Base-by-base conservation (phyloP, 371 early-diverging fungal genomes). In the Circinella umbellata region DNA sequence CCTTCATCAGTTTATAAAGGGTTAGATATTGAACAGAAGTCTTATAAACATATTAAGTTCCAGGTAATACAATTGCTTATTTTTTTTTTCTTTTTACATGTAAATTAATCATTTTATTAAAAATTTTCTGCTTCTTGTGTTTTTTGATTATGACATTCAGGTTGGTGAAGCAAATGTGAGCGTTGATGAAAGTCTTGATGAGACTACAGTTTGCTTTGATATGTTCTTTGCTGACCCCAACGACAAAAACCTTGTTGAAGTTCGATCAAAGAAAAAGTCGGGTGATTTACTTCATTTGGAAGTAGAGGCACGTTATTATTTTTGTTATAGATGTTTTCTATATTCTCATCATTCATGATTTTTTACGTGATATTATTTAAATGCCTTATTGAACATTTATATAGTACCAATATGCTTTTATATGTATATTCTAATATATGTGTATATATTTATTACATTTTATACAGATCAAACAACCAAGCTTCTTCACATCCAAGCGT, bases 161-260 rank as follows among this genome's bases (percentile, higher is more conserved):
- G 9, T 11, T 3, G 63, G 63, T 63, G 27, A 63, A 34, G 63
- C 17, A 27, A 20, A 39, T 20, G 47, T 63, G 6, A 11, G 6
- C 4, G 63, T 63, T 18, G 47, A 63, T 15, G 27, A 39, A 11
- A 10, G n/a, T n/a, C 18, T 63, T 3, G 17, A 63, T 10, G 63
- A 63, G 3, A 47, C 47, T 27, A 63, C 47, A 13, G 46, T 63
- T 47, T 46, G 63, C 14, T 47, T 46, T 34, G 63, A 63, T 11
- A 18, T 47, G 3, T 10, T 10, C 14, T 63, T 34, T 4, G 4
- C 9, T 13, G 14, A 46, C 36, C 47, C 42, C 1, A 46, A 46
- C 3, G 63, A 46, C 5, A 14, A 47, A 47, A 27, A 47, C 20
- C 27, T 34, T 46, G 10, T 63, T 47, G 27, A 46, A 6, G 46